Evolutionary conservation across 148 eudicot genomes (phyloP), one percentile per base, ranked within the genome.

Genomic region (Chenopodium suecicum): DNA sequence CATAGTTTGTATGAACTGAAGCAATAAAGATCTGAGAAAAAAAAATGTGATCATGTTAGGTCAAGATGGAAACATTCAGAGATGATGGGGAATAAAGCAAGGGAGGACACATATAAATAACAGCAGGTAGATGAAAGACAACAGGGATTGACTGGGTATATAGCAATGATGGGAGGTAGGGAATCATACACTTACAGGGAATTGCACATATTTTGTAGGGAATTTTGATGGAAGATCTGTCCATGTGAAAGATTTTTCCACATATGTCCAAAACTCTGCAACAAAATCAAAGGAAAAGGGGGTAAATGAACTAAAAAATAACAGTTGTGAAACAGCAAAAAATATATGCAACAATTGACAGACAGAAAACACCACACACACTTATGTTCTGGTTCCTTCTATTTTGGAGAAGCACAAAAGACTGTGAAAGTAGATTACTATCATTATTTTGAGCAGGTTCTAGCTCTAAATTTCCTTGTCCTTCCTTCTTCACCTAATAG

Each of bases 171-270:
- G 67, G 48, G 65, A 81, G n/a, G 41, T 56, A 67, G 31, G 31
- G 27, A 27, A 63, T 20, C 31, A 34, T 71, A 50, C 22, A 87
- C 95, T 90, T 79, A 96, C 99, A 10, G 99, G 98, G 85, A 96
- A 96, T 80, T 96, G 99, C 73, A 96, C 98, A 82, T 92, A 94
- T 92, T 94, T 96, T 56, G 99, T 96, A 32, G 99, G 99, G 79
- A 96, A 96, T 79, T 94, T 94, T 68, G 99, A 96, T 69, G 99
- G 97, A 77, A 91, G 94, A 84, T 93, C 99, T 9, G 94, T 92
- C 99, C 99, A 96, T 56, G 95, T 91, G 84, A 94, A 96, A 54
- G 98, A 96, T 80, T 92, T 90, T 83, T 96, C 99, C 31, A 96
- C 99, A 75, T 92, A 91, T 37, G 99, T 84, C 99, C 99, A 96